Evolutionary conservation across 1,139 yeast species (phyloP).

Genomic region (Meyerozyma smithsonii): DNA sequence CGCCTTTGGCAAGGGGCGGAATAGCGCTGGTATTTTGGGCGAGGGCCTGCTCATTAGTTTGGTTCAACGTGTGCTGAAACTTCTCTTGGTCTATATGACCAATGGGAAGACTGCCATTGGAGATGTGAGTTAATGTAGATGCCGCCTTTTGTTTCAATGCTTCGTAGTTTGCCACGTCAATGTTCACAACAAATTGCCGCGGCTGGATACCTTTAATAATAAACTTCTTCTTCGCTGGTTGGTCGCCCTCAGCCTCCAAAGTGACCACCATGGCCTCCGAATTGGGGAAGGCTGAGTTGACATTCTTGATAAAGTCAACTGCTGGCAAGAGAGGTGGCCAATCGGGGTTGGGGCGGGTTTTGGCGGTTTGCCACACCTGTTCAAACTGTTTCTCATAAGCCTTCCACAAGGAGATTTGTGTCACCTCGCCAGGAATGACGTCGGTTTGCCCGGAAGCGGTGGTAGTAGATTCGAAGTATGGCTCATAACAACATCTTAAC

Average conservation of each 20-base stretch:
- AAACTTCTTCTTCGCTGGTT: conserved; percentile 59
- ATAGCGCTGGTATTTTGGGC: conserved; percentile 15
- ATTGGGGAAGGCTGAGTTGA: conserved; percentile 82
- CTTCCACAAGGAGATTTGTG: conserved; percentile 95
- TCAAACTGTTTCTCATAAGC: conserved; percentile 84
- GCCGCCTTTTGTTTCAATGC: conserved; percentile 27
- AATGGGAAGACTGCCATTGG: conserved; percentile 22
- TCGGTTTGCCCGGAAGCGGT: conserved; percentile 14
- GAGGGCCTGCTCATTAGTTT: conserved; percentile 21
- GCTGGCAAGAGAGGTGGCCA: conserved; percentile 78
- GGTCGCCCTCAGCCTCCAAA: conserved; percentile 40
- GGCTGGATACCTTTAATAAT: conserved; percentile 81
- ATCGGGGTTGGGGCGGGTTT: conserved; percentile 27
- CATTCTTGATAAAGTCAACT: conserved; percentile 93
- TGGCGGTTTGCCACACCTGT: conserved; percentile 39
- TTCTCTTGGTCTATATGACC: conserved; percentile 36
- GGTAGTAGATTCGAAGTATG: conserved; percentile 24
- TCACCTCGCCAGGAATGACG: conserved; percentile 65
- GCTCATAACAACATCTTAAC: conserved; percentile 90
- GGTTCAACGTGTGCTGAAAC: conserved; percentile 26
- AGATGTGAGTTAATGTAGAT: conserved; percentile 6
- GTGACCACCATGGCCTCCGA: conserved; percentile 90
- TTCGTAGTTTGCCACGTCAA: conserved; percentile 43
- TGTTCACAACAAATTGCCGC: conserved; percentile 39
- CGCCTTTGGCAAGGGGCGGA: conserved; percentile 12